Base-by-base conservation (phyloP, 768 basidiomycete species). In the Tulasnella sp. region DNA sequence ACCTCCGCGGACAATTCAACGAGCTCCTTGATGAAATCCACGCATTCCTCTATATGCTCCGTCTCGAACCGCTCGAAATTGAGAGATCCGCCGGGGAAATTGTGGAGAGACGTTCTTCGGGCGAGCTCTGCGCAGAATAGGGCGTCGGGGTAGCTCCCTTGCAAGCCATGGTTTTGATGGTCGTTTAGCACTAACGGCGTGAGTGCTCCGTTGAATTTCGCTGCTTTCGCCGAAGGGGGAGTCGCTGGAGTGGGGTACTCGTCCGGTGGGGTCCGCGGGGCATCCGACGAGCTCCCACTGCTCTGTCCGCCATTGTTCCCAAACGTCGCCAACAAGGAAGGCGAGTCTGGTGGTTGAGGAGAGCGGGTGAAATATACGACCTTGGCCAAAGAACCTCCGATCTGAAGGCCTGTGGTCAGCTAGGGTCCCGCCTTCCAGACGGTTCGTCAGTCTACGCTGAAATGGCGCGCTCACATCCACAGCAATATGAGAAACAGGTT, bases 51-150 rank as follows among this genome's bases (percentile, higher is more conserved):
- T 81, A 99, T 93, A 81, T 95, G 88, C 80, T 92, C 89, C 75
- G 98, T 99, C 86, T 99, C 92, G 86, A 98, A 99, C 37, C 96
- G 91, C 84, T 94, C 95, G 82, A 99, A 99, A 85, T 98, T 99
- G 83, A 99, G 90, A 71, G 95, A 94, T 2, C 98, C 98, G 20
- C 98, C 98, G 3, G 96, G 96, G 81, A 98, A 93, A 82, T 97
- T 93, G 79, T 88, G 87, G 80, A 92, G 90, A 73, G 90, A 88
- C 32, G 90, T 90, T 74, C 90, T 89, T 79, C 90, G 90, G 57
- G 93, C 88, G 79, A 91, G 88, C 75, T 89, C 89, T 75, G 90
- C 89, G 78, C 88, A 90, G 7, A 78, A 75, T 91, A 83, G 29
- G 83, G 84, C 40, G 77, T 83, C 77, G 16, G 81, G 51, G 72